Base-by-base conservation (phyloP, 2,329 filamentous ascomycete genomes). In the Ophiostoma triangulosporum region DNA sequence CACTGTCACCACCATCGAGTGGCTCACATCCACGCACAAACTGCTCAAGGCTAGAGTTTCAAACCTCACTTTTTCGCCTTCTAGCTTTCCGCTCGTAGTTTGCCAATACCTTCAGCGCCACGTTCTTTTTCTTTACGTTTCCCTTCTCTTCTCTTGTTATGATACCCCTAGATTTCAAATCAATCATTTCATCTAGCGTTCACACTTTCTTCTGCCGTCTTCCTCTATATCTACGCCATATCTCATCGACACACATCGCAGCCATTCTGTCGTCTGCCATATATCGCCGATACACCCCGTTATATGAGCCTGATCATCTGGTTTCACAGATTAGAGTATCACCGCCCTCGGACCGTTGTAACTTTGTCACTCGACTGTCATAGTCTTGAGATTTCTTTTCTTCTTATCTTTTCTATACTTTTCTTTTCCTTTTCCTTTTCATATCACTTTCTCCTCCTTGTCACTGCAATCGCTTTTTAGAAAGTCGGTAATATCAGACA, bases 1-100 rank as follows among this genome's bases (percentile, higher is more conserved):
- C 49, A 40, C 40, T 3, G 20, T 24, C 14, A 24, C 1, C 20
- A 26, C 14, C 33, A 51, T 51, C 53, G 48, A 49, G 24, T 48
- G 50, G 54, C 36, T 29, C 48, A 54, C 22, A 58, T 52, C 26
- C 48, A 53, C 29, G 57, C 57, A 58, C 57, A 58, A 58, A 58
- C 38, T 52, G 54, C 57, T 54, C 57, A 56, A 26, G 12, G 29
- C 40, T 45, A 27, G 14, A 27, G 32, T 24, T 36, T 15, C 20
- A 15, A 15, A 29, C 22, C n/a, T 35, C 48, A 50, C 20, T 29
- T 17, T 45, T 33, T 50, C 48, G 17, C 17, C 52, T 5, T 43
- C 26, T 31, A 7, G 4, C 3, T 29, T 29, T 43, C 35, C 17
- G 35, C n/a, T 7, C 38, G 20, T 20, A 4, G 22, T 43, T 43